Conservation (phyloP, 768 basidiomycete species). For the Russula ochroleuca region DNA sequence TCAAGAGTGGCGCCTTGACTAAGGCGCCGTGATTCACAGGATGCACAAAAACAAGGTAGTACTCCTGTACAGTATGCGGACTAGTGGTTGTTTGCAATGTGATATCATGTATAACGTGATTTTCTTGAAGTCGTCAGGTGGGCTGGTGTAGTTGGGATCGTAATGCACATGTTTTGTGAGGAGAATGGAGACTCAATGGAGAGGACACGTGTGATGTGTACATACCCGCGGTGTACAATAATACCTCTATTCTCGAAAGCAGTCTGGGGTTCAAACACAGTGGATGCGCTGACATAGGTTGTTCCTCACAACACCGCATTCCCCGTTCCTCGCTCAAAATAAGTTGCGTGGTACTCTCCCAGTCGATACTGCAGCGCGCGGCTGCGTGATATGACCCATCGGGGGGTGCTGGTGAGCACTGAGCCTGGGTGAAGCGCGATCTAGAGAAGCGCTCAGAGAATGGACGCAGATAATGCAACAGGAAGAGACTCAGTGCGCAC, state of each 20-base stretch:
- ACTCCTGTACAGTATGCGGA: background rate
- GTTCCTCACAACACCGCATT: slow-evolving; percentile 53
- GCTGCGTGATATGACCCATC: slow-evolving; percentile 47
- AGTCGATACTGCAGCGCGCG: slow-evolving; percentile 67
- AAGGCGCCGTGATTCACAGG: background rate
- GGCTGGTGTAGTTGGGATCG: too few relatives aligned
- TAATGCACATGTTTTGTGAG: too few relatives aligned
- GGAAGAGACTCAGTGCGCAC: slow-evolving; percentile 37
- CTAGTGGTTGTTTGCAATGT: background rate
- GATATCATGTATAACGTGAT: background rate
- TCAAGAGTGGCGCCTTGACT: too few relatives aligned
- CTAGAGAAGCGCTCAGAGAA: slow-evolving; percentile 36
- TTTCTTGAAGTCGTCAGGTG: background rate
- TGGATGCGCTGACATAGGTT: too few relatives aligned
- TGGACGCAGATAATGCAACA: background rate
- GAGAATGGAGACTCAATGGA: too few relatives aligned
- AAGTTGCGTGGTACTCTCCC: slow-evolving; percentile 58
- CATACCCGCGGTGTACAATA: too few relatives aligned
- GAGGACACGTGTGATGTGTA: too few relatives aligned
- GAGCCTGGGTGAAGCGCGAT: slow-evolving; percentile 60
- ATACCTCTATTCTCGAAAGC: too few relatives aligned
- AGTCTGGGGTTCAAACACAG: too few relatives aligned
- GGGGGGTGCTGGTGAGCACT: slow-evolving; percentile 33
- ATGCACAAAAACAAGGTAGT: background rate
- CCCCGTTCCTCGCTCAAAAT: slow-evolving; percentile 71